Evolutionary conservation across 306 rosid genomes (phyloP).

Genomic region (Acacia crassicarpa): DNA sequence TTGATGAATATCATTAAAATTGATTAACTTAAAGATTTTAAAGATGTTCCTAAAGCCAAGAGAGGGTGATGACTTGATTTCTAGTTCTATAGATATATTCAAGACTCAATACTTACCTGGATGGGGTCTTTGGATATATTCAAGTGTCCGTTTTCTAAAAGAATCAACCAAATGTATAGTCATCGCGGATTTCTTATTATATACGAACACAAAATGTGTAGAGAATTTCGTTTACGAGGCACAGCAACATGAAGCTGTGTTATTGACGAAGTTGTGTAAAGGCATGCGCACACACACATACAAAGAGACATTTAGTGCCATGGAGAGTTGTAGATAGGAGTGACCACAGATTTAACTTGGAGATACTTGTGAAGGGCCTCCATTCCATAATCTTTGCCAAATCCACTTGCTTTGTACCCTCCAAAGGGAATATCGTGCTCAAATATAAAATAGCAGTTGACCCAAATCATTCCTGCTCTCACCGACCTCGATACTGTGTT

Average conservation of each 20-base stretch:
- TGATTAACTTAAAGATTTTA: too few species aligned
- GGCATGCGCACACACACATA: too few species aligned
- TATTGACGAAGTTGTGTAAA: background rate
- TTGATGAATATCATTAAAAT: too few species aligned
- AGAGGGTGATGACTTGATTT: too few species aligned
- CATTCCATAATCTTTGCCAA: constrained; percentile 76
- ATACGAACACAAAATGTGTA: background rate
- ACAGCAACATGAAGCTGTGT: background rate
- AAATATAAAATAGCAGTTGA: constrained; percentile 73
- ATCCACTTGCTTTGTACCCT: constrained; percentile 85
- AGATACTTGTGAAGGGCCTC: constrained; percentile 64
- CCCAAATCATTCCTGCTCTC: constrained; percentile 75
- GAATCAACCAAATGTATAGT: background rate
- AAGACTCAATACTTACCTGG: too few species aligned
- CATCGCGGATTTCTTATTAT: background rate
- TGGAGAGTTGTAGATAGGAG: constrained; percentile 81
- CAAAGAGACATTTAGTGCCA: constrained; percentile 57
- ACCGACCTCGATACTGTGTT: constrained; percentile 87
- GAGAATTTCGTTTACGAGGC: too few species aligned
- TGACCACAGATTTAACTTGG: constrained; percentile 79
- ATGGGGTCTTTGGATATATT: too few species aligned
- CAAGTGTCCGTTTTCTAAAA: background rate
- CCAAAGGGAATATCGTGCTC: constrained; percentile 73
- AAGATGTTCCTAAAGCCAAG: too few species aligned
- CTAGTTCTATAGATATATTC: too few species aligned